Conservation (phyloP, 257 asterid genomes). For the Cynanchum wilfordii region DNA sequence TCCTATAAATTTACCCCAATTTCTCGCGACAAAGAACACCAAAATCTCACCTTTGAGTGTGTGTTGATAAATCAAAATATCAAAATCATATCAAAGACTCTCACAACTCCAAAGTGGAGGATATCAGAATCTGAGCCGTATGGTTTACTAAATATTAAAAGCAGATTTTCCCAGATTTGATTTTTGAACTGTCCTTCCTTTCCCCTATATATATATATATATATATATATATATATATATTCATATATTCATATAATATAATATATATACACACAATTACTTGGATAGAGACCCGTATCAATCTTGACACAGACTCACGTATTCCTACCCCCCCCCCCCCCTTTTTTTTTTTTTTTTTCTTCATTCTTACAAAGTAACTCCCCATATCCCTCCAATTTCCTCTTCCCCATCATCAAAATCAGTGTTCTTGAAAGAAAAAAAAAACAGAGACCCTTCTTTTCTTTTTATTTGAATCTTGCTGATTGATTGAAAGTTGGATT, state of each 20-base stretch:
- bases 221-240: background rate
- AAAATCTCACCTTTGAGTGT: constrained; percentile 9
- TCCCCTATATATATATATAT: too few species aligned
- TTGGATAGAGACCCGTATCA: constrained; percentile 21
- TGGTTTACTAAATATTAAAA: constrained; percentile 24
- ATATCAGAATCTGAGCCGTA: constrained; percentile 31
- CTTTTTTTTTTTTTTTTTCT: too few species aligned
- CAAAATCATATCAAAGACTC: constrained; percentile 23
- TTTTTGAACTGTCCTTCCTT: constrained; percentile 21
- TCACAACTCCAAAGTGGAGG: constrained; percentile 23
- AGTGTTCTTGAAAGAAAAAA: background rate
- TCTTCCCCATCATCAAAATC: too few species aligned
- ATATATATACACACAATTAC: constrained; percentile 7
- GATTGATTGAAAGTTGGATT: background rate
- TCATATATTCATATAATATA: too few species aligned
- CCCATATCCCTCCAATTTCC: too few species aligned
- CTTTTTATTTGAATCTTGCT: background rate
- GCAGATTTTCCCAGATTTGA: constrained; percentile 32
- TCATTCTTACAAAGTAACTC: too few species aligned
- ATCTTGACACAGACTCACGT: constrained; percentile 14
- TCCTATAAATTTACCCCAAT: background rate
- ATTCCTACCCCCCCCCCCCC: constrained; percentile 2
- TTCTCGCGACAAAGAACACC: constrained; percentile 8
- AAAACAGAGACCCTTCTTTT: background rate
- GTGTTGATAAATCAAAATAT: constrained; percentile 12